Evolutionary conservation across 2,329 filamentous ascomycete species (phyloP).

Genomic region (Fusarium buharicum): DNA sequence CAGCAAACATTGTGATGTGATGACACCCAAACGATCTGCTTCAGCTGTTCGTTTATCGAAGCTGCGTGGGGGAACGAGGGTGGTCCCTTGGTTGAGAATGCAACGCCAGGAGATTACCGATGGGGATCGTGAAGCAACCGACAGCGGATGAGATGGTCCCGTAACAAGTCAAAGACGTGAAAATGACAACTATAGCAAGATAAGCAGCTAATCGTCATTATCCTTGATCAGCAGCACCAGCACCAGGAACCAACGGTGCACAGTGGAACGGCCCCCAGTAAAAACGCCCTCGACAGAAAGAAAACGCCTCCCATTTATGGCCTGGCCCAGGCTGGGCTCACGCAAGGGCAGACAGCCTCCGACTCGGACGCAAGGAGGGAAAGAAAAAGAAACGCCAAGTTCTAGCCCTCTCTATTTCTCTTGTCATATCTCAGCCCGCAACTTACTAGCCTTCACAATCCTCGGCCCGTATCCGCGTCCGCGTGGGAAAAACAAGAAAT

Average conservation of each 20-base stretch:
- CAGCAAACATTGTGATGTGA: background rate
- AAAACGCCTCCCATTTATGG: conserved; percentile 1
- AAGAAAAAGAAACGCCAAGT: background rate
- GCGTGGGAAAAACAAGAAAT: background rate
- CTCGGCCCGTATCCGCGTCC: conserved; percentile 3
- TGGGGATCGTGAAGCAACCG: background rate
- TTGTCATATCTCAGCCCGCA: background rate
- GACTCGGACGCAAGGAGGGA: conserved; percentile 14
- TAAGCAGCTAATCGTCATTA: background rate
- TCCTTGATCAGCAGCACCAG: background rate
- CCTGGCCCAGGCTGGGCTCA: background rate
- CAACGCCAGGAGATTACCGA: background rate
- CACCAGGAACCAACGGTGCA: conserved; percentile 19
- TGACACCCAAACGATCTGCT: conserved; percentile 1
- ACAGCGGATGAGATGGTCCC: background rate
- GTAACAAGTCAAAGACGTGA: too few relatives aligned
- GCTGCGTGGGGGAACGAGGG: conserved; percentile 15
- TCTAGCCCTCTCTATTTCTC: background rate
- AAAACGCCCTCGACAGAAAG: background rate
- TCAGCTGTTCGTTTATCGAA: conserved; percentile 31
- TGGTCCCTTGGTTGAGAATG: conserved; percentile 6
- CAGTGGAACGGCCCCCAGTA: conserved; percentile 7
- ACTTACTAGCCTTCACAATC: background rate
- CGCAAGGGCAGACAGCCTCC: conserved; percentile 11
- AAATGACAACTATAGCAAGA: background rate